These are phyloP conservation scores for Cladosporium oxysporum DNA, from an alignment of 2,329 filamentous ascomycete species.

Conservation along the genomic window DNA sequence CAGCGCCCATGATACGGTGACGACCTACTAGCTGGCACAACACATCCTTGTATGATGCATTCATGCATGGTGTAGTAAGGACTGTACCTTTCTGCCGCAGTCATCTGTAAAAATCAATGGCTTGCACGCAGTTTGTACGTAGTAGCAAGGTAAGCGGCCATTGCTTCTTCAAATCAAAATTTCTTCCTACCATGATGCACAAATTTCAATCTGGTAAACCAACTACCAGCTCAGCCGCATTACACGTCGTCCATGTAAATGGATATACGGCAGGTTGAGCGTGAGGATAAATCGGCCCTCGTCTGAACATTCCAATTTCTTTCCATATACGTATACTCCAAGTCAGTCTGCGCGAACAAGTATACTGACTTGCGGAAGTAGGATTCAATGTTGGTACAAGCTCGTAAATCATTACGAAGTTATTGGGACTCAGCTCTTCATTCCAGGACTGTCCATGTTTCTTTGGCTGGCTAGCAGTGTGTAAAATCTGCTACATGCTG, in stretches of 20 bases:
- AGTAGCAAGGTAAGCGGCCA: slow-evolving; percentile 3
- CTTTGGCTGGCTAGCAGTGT: too few relatives aligned
- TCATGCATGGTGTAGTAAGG: background rate
- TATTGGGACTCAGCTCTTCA: too few relatives aligned
- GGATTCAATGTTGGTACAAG: too few relatives aligned
- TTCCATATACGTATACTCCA: background rate
- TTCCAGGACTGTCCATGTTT: too few relatives aligned
- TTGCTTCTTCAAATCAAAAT: slow-evolving; percentile 10
- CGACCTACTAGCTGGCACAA: slow-evolving; percentile 67
- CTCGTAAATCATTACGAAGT: too few relatives aligned
- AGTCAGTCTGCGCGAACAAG: slow-evolving; percentile 4
- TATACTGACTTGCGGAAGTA: slow-evolving; percentile 11
- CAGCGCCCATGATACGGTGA: slow-evolving; percentile 66
- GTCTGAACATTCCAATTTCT: background rate
- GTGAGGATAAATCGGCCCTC: slow-evolving; percentile 44
- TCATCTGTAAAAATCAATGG: background rate
- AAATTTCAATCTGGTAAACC: slow-evolving; percentile 50
- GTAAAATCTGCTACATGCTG: too few relatives aligned
- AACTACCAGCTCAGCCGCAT: slow-evolving; percentile 50
- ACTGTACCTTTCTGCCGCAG: slow-evolving; percentile 4
- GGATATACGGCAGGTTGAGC: slow-evolving; percentile 49
- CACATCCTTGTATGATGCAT: background rate
- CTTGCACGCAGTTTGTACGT: background rate
- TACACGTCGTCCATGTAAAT: slow-evolving; percentile 32
- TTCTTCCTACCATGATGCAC: slow-evolving; percentile 32